phyloP scores from a whole-genome alignment of 2,329 filamentous ascomycete species.

The Lachnellula subtilissima region DNA sequence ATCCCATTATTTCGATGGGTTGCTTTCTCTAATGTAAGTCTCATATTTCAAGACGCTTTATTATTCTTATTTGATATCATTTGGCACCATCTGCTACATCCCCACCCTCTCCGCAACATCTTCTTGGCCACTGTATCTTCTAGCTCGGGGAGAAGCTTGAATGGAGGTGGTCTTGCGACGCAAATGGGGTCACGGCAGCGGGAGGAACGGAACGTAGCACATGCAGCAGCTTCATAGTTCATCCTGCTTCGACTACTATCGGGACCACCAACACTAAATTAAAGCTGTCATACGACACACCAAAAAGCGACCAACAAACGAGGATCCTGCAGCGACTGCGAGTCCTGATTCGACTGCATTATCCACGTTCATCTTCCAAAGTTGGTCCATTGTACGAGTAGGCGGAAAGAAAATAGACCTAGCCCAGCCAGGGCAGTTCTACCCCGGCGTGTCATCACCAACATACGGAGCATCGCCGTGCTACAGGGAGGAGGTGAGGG shows the following conservation, averaged over 20 bases:
- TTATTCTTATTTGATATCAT: neutral
- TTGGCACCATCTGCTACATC: conserved; percentile 1
- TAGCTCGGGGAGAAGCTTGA: neutral
- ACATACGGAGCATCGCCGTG: neutral
- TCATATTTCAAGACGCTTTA: neutral
- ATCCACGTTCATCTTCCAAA: neutral
- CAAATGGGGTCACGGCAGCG: conserved; percentile 14
- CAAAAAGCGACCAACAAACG: neutral
- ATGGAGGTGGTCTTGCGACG: conserved; percentile 2
- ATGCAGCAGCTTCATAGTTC: conserved; percentile 6
- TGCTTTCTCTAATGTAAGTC: neutral
- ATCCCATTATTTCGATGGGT: no score
- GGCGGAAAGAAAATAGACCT: neutral
- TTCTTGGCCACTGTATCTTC: neutral
- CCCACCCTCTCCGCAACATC: neutral
- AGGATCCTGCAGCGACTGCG: neutral
- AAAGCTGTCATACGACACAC: conserved; percentile 12
- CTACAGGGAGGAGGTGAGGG: conserved; percentile 5
- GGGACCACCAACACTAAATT: conserved; percentile 5
- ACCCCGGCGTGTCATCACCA: neutral
- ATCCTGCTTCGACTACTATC: neutral
- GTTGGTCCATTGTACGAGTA: neutral
- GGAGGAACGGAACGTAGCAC: conserved; percentile 18
- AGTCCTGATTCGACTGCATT: neutral
- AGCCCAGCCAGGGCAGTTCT: neutral